These are phyloP conservation scores for Beauveria sp. DNA, from an alignment of 2,329 filamentous ascomycete genomes.

Conservation along the genomic window DNA sequence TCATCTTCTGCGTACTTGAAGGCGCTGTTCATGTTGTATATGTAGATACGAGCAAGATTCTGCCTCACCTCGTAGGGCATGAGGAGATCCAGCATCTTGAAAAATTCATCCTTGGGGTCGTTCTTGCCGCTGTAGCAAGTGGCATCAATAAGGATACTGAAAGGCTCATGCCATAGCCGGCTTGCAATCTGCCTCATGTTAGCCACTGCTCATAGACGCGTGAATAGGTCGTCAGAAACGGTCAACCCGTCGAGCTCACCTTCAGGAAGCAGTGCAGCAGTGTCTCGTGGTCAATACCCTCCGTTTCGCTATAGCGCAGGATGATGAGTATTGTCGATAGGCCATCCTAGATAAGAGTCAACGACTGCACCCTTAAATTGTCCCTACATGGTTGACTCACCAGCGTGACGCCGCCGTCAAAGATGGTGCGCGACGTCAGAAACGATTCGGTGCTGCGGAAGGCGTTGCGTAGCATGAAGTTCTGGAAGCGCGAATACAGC, in stretches of 20 bases:
- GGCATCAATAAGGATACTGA: constrained; percentile 60
- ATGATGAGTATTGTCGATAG: constrained; percentile 63
- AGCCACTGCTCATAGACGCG: neutral
- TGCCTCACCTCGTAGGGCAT: constrained; percentile 54
- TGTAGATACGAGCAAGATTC: constrained; percentile 54
- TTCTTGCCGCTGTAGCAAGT: constrained; percentile 63
- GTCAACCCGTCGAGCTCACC: constrained; percentile 27
- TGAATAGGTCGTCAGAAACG: neutral
- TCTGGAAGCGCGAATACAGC: constrained; percentile 60
- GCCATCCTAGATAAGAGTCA: constrained; percentile 44
- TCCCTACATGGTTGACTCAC: constrained; percentile 23
- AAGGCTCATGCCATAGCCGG: constrained; percentile 61
- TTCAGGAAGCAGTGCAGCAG: constrained; percentile 62
- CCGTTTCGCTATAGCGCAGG: constrained; percentile 58
- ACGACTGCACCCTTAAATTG: neutral
- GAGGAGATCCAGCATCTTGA: constrained; percentile 55
- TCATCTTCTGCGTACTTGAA: constrained; percentile 41
- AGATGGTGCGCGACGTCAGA: constrained; percentile 56
- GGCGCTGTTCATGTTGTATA: constrained; percentile 68
- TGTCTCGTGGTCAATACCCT: constrained; percentile 58
- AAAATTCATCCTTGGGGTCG: constrained; percentile 58
- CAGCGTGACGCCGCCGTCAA: constrained; percentile 65
- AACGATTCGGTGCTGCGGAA: constrained; percentile 59
- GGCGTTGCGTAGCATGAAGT: constrained; percentile 65
- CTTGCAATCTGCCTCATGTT: constrained; percentile 50